These are phyloP conservation scores for Porcisia deanei DNA, from an alignment of 208 protist genomes.

Conservation along the genomic window DNA sequence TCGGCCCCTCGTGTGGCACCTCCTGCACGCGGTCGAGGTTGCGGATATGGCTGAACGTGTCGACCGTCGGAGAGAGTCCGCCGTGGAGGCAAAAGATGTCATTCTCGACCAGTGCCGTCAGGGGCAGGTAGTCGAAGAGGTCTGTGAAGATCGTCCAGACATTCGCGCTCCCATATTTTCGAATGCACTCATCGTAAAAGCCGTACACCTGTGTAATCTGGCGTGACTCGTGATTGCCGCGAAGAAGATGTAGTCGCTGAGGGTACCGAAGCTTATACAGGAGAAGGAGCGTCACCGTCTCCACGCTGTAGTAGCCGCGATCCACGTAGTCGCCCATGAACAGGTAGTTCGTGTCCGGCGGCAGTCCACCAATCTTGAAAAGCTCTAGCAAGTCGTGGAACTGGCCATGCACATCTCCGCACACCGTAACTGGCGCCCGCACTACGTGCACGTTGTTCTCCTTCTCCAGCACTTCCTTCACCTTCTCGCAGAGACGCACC, in stretches of 20 bases:
- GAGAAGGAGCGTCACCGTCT: slow-evolving; percentile 94
- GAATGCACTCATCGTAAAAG: slow-evolving; percentile 99
- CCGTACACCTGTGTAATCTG: slow-evolving; percentile 99
- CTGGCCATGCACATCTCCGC: slow-evolving; percentile 97
- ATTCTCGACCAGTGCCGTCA: slow-evolving; percentile 97
- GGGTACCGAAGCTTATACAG: slow-evolving; percentile 97
- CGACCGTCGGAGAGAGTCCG: slow-evolving; percentile 94
- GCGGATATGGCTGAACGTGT: slow-evolving; percentile 95
- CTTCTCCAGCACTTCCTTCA: slow-evolving; percentile 91
- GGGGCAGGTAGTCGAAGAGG: slow-evolving; percentile 98
- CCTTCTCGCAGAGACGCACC: slow-evolving; percentile 87
- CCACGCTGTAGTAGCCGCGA: slow-evolving; percentile 94
- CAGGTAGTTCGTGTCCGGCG: slow-evolving; percentile 98
- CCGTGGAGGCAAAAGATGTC: slow-evolving; percentile 98
- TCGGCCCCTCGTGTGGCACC: slow-evolving; percentile 98
- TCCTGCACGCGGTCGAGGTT: slow-evolving; percentile 97
- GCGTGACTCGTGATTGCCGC: slow-evolving; percentile 98
- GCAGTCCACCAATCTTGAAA: slow-evolving; percentile 96
- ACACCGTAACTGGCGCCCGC: slow-evolving; percentile 92
- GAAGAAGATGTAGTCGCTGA: slow-evolving; percentile 95
- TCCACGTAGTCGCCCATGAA: slow-evolving; percentile 98
- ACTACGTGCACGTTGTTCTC: slow-evolving; percentile 94
- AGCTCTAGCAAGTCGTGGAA: slow-evolving; percentile 99
- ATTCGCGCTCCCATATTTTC: slow-evolving; percentile 96
- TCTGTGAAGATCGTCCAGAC: slow-evolving; percentile 98